Conservation (phyloP, 768 basidiomycete genomes). For the Mycena polygramma region DNA sequence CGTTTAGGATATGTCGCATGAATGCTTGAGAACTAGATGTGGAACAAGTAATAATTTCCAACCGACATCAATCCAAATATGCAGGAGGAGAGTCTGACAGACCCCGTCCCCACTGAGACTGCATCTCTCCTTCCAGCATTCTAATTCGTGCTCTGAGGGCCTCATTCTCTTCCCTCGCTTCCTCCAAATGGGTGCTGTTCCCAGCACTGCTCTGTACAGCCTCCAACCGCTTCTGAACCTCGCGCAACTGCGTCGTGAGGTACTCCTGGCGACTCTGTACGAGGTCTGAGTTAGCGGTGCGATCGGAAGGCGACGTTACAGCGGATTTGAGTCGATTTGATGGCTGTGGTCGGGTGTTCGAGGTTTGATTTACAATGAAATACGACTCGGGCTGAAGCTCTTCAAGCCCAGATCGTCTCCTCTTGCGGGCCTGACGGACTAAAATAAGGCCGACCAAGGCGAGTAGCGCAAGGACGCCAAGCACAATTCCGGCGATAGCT, state of each 20-base stretch:
- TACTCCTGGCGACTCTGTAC: slow-evolving; percentile 13
- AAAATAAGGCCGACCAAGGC: background rate
- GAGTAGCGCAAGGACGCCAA: background rate
- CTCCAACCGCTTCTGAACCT: slow-evolving; percentile 9
- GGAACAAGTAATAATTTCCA: no score
- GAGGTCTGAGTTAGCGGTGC: background rate
- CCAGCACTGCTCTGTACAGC: background rate
- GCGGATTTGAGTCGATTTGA: background rate
- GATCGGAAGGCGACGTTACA: no score
- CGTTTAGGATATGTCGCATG: no score
- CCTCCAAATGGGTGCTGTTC: background rate
- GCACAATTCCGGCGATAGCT: background rate
- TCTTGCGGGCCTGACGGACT: background rate
- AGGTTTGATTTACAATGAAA: background rate
- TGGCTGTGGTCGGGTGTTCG: background rate
- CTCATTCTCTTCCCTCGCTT: slow-evolving; percentile 26
- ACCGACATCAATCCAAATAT: slow-evolving; percentile 6
- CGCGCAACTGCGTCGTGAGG: slow-evolving; percentile 1
- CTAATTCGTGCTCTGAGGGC: slow-evolving; percentile 18
- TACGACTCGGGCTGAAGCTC: background rate
- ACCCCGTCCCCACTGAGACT: background rate
- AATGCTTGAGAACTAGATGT: no score
- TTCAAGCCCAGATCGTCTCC: no score
- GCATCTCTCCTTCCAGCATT: slow-evolving; percentile 20
- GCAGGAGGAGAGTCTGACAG: background rate